Conservation (phyloP, 106 monocot species). For the Allium sativum region DNA sequence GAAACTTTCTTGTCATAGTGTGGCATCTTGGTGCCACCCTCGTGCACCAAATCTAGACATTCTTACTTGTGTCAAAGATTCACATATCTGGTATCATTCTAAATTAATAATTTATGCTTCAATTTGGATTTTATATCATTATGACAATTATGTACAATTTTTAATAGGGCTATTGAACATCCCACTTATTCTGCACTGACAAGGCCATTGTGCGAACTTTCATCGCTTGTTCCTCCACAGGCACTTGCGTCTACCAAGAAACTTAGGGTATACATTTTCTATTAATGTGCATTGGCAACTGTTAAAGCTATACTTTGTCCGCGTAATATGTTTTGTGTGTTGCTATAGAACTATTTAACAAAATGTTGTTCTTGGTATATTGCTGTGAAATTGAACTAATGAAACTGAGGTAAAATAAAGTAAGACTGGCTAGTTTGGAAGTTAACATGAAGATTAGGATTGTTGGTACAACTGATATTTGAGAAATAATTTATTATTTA, state of each 20-base stretch:
- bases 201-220: slow-evolving; percentile 89
- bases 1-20: slow-evolving; percentile 96
- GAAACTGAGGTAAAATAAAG: too few species aligned
- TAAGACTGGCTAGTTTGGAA: too few species aligned
- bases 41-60: slow-evolving; percentile 99
- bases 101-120: background rate
- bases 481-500: too few species aligned
- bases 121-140: background rate
- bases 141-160: background rate
- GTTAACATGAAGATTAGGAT: too few species aligned
- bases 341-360: too few species aligned
- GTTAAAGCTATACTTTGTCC: too few species aligned
- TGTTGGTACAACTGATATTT: too few species aligned
- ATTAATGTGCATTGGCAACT: background rate
- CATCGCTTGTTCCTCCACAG: slow-evolving; percentile 96
- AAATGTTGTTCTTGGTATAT: too few species aligned
- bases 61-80: slow-evolving; percentile 98
- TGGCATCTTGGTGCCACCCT: slow-evolving; percentile 99
- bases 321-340: too few species aligned
- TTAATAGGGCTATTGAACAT: slow-evolving; percentile 93
- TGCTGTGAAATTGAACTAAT: too few species aligned
- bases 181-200: slow-evolving; percentile 97
- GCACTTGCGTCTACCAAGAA: slow-evolving; percentile 84
- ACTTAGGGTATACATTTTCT: slow-evolving; percentile 60
- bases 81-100: slow-evolving; percentile 86